Conservation (phyloP, 176 grass and related monocot species). For the Juncus inflexus region DNA sequence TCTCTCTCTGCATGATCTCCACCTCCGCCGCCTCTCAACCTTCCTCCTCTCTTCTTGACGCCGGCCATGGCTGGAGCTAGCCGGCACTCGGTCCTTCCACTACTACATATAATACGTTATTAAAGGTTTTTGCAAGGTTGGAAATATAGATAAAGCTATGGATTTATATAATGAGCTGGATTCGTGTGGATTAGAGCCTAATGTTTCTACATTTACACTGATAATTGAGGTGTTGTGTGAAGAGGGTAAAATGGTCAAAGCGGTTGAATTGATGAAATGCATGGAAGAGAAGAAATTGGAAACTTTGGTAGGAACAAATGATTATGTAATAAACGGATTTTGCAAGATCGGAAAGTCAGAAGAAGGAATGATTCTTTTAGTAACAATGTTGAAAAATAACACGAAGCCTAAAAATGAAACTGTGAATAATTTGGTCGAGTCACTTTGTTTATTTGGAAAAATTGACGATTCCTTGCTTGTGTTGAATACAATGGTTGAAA, state of each 20-base stretch:
- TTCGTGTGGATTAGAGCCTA: conserved; percentile 50
- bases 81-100: too few species aligned
- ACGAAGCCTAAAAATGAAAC: conserved; percentile 50
- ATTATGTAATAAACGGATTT: conserved; percentile 56
- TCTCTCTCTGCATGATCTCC: too few species aligned
- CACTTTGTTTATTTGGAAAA: conserved; percentile 31
- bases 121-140: conserved; percentile 54
- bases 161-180: conserved; percentile 37
- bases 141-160: conserved; percentile 35
- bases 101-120: conserved; percentile 63
- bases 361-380: conserved; percentile 70
- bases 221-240: conserved; percentile 54
- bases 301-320: conserved; percentile 47
- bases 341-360: conserved; percentile 54
- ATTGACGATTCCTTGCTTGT: conserved; percentile 64
- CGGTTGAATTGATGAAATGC: conserved; percentile 50
- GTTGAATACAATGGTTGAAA: conserved; percentile 55
- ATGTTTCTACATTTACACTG: conserved; percentile 43
- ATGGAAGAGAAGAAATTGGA: conserved; percentile 66
- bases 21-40: too few species aligned
- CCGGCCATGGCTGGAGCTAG: too few species aligned
- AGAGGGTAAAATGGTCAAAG: conserved; percentile 47
- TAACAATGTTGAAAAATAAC: conserved; percentile 62
- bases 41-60: too few species aligned
- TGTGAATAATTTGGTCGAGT: conserved; percentile 39